Percentiles rank a stretch among this genome's conserved stretches.
These are phyloP conservation scores for Arctostaphylos glauca DNA, from an alignment of 148 eudicot species.

Conservation along the genomic window DNA sequence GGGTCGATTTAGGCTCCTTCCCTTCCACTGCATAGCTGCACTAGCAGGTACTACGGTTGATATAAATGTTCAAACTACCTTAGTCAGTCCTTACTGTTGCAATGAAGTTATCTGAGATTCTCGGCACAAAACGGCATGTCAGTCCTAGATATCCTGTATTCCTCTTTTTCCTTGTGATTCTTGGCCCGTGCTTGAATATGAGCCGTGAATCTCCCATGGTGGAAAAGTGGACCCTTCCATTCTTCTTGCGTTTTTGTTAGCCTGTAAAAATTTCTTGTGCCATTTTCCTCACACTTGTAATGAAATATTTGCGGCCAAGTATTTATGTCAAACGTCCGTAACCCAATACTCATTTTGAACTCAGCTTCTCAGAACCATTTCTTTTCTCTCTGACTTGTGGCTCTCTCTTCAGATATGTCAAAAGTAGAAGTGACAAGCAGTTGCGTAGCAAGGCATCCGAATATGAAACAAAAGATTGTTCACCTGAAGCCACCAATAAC, in stretches of 20 bases:
- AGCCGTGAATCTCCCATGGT: too few species aligned
- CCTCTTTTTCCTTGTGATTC: too few species aligned
- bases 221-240: neutral
- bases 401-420: conserved; percentile 50
- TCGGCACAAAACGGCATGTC: too few species aligned
- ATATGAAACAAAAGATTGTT: conserved; percentile 37
- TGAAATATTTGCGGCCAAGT: neutral
- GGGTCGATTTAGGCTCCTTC: too few species aligned
- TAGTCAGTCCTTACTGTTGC: too few species aligned
- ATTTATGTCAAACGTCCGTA: neutral
- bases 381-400: conserved; percentile 10
- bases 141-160: too few species aligned
- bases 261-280: too few species aligned
- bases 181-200: too few species aligned
- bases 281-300: neutral
- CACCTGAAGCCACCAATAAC: conserved; percentile 42
- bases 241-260: neutral
- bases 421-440: conserved; percentile 71
- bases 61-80: too few species aligned
- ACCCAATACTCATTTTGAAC: neutral
- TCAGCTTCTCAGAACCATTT: neutral
- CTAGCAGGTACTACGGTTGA: too few species aligned
- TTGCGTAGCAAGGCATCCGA: conserved; percentile 12
- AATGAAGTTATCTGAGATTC: too few species aligned
- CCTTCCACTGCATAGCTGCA: too few species aligned